Conservation (phyloP, 805 yeast species). For the Candida pseudofarinosa region DNA sequence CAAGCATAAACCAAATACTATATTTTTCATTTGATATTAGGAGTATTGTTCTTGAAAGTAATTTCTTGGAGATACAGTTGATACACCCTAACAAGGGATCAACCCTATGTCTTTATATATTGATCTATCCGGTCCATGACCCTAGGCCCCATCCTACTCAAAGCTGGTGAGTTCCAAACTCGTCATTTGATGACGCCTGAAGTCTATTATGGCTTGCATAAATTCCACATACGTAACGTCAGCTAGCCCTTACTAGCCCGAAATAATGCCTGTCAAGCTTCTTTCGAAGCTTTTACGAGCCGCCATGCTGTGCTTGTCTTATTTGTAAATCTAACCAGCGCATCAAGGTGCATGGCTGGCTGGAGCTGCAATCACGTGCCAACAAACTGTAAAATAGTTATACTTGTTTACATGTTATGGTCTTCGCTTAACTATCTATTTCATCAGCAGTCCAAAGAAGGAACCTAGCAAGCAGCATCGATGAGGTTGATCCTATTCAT, state of each 20-base stretch:
- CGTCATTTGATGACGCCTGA: too few species aligned
- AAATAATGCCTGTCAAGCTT: not conserved
- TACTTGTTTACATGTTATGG: not conserved
- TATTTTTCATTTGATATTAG: conserved; percentile 6
- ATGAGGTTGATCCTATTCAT: not conserved
- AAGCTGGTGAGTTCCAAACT: too few species aligned
- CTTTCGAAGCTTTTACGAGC: not conserved
- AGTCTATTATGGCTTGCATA: not conserved
- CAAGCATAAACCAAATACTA: conserved; percentile 5
- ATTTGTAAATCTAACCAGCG: not conserved
- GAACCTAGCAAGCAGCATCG: not conserved
- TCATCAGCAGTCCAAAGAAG: not conserved
- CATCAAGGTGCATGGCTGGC: not conserved
- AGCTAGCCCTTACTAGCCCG: not conserved
- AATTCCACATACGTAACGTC: not conserved
- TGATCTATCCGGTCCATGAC: too few species aligned
- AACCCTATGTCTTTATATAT: not conserved
- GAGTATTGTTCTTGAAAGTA: too few species aligned
- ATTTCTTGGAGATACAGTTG: too few species aligned
- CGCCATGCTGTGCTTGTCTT: not conserved
- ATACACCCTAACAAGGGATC: not conserved
- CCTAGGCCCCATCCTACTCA: too few species aligned
- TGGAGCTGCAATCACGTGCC: not conserved
- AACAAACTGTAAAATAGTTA: not conserved
- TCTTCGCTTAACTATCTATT: not conserved